These are phyloP conservation scores for Asterochloris sp. DNA, from an alignment of 139 green algal genomes.

Conservation along the genomic window DNA sequence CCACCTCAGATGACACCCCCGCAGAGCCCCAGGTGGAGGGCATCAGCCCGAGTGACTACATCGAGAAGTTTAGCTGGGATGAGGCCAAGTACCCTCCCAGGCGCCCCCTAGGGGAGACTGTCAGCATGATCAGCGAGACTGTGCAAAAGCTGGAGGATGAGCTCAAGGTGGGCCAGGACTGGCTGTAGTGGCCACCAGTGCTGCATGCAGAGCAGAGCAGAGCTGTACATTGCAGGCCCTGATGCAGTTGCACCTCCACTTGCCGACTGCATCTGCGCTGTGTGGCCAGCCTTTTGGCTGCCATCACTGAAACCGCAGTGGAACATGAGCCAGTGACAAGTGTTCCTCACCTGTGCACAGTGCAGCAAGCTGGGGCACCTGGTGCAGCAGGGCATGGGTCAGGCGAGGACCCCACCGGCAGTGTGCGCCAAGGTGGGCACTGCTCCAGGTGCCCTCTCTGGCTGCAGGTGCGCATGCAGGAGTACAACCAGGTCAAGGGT, in stretches of 20 bases:
- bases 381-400: too few relatives aligned
- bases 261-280: not conserved
- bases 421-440: not conserved
- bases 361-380: too few relatives aligned
- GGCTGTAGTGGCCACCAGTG: not conserved
- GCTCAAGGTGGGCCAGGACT: slow-evolving; percentile 77
- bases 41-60: slow-evolving; percentile 57
- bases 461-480: slow-evolving; percentile 47
- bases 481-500: slow-evolving; percentile 83
- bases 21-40: slow-evolving; percentile 67
- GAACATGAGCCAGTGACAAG: too few relatives aligned
- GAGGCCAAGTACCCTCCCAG: slow-evolving; percentile 94
- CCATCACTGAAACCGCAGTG: too few relatives aligned
- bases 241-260: not conserved
- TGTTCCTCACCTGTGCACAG: too few relatives aligned
- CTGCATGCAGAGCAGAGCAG: not conserved
- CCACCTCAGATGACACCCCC: slow-evolving; percentile 11
- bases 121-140: slow-evolving; percentile 85
- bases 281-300: too few relatives aligned
- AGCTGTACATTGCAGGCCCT: not conserved
- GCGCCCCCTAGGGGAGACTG: slow-evolving; percentile 82
- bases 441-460: not conserved
- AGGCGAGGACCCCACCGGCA: not conserved
- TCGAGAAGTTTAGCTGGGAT: slow-evolving; percentile 91
- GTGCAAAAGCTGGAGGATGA: slow-evolving; percentile 92